Percentiles rank a stretch among this genome's conserved stretches.
Conservation (phyloP, 306 rosid genomes). For the Fagus crenata region DNA sequence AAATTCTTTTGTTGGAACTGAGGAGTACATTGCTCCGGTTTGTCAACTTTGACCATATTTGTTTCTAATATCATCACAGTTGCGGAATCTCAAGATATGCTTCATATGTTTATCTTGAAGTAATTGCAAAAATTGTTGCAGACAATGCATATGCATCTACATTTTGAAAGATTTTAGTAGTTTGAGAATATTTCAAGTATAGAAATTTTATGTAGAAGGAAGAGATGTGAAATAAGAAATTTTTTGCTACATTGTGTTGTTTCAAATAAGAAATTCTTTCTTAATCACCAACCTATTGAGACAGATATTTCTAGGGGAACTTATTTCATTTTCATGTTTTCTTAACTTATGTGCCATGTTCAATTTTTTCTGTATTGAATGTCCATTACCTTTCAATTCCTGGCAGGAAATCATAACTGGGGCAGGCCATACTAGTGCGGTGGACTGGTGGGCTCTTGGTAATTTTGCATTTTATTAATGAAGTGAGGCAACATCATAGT, state of each 20-base stretch:
- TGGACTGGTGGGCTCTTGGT: slow-evolving; percentile 99
- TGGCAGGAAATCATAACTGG: slow-evolving; percentile 95
- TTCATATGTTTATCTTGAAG: slow-evolving; percentile 10
- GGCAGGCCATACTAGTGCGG: slow-evolving; percentile 95
- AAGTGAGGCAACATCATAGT: slow-evolving; percentile 9
- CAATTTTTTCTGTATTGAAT: slow-evolving; percentile 25
- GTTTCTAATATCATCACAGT: slow-evolving; percentile 4
- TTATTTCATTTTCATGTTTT: background rate
- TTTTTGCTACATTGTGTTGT: background rate
- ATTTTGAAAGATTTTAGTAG: background rate
- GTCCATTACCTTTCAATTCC: slow-evolving; percentile 13
- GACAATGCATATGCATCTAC: slow-evolving; percentile 10
- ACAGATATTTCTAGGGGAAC: background rate
- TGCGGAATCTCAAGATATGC: background rate
- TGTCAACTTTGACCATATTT: slow-evolving; percentile 31
- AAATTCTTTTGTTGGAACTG: slow-evolving; percentile 97
- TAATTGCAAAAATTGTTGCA: background rate
- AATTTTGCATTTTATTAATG: slow-evolving; percentile 22
- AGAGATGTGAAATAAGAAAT: background rate
- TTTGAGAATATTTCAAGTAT: background rate
- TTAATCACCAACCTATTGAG: background rate
- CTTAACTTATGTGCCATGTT: slow-evolving; percentile 1
- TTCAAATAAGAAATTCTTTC: background rate
- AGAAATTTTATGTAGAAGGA: background rate
- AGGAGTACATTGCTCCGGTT: slow-evolving; percentile 99